Base-by-base conservation (phyloP, 805 yeast genomes). In the Cyberlindnera mississippiensis region DNA sequence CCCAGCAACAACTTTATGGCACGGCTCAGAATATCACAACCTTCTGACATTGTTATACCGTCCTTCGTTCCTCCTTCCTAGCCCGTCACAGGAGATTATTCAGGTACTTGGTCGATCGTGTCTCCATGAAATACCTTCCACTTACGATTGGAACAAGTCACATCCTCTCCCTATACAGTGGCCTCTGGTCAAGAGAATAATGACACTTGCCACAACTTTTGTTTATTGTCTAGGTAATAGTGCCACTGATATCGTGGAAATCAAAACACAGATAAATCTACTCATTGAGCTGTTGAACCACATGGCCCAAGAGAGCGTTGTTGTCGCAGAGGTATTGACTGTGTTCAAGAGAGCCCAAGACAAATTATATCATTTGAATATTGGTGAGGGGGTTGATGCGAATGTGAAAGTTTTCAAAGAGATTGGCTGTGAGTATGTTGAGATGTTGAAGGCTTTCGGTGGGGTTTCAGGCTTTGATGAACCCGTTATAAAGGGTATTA, bases 31-130 rank as follows among this genome's bases (percentile, higher is more conserved):
- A 37, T 73, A 75, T 46, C 70, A 75, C 33, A 73, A 73, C 40
- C 52, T 72, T 24, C 64, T 73, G 35, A 68, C 71, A 37, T 50
- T 71, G 43, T 51, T 76, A 6, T 76, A 73, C 48, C 63, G 76
- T 38, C 80, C 80, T 5, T 73, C 77, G 4, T 68, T 68, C 31
- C 55, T 75, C 34, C 63, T 68, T 9, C 78, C 80, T 4, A 59
- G 60, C 9, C 76, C 78, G 3, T 57, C 71, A 0, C 49, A 60
- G 12, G 67, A 64, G 17, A 62, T 66, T 6, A 42, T 75, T 28
- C 63, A 68, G n/a, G 59, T 63, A 11, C 47, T 75, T 35, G 74
- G 77, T 0, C 69, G 68, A 32, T 66, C 68, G 13, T 71, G 76
- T 41, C 51, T 73, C 12, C 69, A 72, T 35, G 68, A 71, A 11